Evolutionary conservation across 2,329 filamentous ascomycete species (phyloP).

Genomic region (Microcyclospora tardicrescens): DNA sequence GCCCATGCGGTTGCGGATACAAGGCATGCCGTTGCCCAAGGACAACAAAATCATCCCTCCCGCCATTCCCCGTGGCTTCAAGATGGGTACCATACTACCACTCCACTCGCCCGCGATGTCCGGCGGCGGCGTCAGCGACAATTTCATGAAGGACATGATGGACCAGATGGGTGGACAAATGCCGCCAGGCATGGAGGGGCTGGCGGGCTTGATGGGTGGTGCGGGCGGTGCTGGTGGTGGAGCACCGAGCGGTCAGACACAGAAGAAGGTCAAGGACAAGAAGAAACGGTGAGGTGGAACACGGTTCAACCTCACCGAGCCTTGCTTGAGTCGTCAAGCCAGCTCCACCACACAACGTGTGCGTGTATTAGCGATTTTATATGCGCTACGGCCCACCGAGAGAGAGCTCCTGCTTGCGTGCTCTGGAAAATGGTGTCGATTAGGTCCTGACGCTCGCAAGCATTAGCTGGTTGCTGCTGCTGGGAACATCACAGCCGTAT

Average conservation of each 20-base stretch:
- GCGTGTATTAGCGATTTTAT: too few species aligned
- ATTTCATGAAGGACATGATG: slow-evolving; percentile 95
- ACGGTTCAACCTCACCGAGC: too few species aligned
- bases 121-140: slow-evolving; percentile 86
- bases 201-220: slow-evolving; percentile 14
- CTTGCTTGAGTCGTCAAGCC: too few species aligned
- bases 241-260: slow-evolving; percentile 7
- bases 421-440: too few species aligned
- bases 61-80: slow-evolving; percentile 67
- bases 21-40: slow-evolving; percentile 60
- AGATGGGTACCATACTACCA: slow-evolving; percentile 71
- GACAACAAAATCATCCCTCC: slow-evolving; percentile 42
- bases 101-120: slow-evolving; percentile 81
- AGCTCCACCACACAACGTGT: too few species aligned
- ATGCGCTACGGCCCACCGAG: too few species aligned
- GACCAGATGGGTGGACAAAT: slow-evolving; percentile 55
- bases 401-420: too few species aligned
- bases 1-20: slow-evolving; percentile 59
- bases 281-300: slow-evolving; percentile 8
- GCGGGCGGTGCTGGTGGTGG: slow-evolving; percentile 7
- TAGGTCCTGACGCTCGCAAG: too few species aligned
- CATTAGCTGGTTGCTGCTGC: too few species aligned
- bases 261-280: slow-evolving; percentile 21
- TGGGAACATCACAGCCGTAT: too few species aligned
- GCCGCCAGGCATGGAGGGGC: slow-evolving; percentile 18